Base-by-base conservation (phyloP, 352 stramenopile species). In the Phytophthora gonapodyides region DNA sequence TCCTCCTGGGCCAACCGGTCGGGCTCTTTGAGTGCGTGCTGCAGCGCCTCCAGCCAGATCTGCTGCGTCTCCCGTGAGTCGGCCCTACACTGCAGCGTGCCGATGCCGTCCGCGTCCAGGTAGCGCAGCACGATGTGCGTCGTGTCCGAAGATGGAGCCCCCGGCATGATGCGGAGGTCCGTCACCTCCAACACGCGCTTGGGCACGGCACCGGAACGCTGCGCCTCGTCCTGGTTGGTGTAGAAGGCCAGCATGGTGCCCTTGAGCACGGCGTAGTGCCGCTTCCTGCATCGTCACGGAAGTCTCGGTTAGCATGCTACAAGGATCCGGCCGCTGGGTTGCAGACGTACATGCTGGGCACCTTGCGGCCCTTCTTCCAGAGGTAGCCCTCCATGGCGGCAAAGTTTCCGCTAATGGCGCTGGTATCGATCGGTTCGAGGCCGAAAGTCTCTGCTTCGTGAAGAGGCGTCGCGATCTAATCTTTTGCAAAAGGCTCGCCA, bases 211-310 rank as follows among this genome's bases (percentile, higher is more conserved):
- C 68, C 64, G 4, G 69, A 61, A 0, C 76, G 73, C 45, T 74
- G 51, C 33, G 66, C 74, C 31, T 92, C 84, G 41, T 90, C 71
- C 27, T 81, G 61, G 16, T 53, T 78, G 5, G 64, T 60, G 63
- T 91, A 91, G 38, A 79, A 83, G 7, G 77, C 64, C 24, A 93
- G 71, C 84, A 93, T 91, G 1, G 80, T 90, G 51, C 82, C 82
- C 54, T 93, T 88, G 3, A 91, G 76, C 33, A 91, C 84, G 47
- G 77, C 88, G 51, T 82, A 93, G 55, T 82, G 69, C 8, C 80
- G 79, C 45, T 88, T 80, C 80, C 84, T 93, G 51, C 13, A 12
- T 15, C 24, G 19, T 2, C 16, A 41, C 15, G 41, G 31, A 17
- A 40, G 27, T 52, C 48, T 27, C 13, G 8, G 15, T 31, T 31